Evolutionary conservation across 2,329 filamentous ascomycete genomes (phyloP).

Genomic region (Penicillium sp.): DNA sequence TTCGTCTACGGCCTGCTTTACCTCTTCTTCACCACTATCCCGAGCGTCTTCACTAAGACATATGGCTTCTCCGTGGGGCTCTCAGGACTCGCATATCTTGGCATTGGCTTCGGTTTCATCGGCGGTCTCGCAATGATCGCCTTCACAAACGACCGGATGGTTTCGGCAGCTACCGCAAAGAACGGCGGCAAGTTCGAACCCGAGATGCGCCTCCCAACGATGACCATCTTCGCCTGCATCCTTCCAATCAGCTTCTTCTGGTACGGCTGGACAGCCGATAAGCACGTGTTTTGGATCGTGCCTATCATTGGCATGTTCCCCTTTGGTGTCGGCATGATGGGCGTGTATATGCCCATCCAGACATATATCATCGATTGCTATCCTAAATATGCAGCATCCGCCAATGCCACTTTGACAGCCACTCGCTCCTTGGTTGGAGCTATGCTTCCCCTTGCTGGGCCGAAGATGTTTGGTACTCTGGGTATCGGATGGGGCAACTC

Average conservation of each 20-base stretch:
- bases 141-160: constrained; percentile 30
- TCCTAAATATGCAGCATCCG: constrained; percentile 47
- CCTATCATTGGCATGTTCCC: constrained; percentile 59
- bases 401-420: constrained; percentile 56
- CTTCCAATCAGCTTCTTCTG: constrained; percentile 57
- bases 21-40: constrained; percentile 54
- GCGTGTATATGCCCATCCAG: constrained; percentile 53
- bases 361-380: constrained; percentile 63
- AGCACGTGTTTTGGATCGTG: constrained; percentile 55
- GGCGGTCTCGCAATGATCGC: constrained; percentile 37
- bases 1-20: constrained; percentile 56
- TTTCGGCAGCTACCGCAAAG: constrained; percentile 27
- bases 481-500: constrained; percentile 25
- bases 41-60: constrained; percentile 47
- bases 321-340: constrained; percentile 55
- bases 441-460: constrained; percentile 21
- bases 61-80: constrained; percentile 49
- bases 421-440: constrained; percentile 49
- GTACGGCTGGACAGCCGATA: constrained; percentile 58
- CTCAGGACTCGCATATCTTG: constrained; percentile 50
- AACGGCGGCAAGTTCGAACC: constrained; percentile 44
- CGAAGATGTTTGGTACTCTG: constrained; percentile 14
- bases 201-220: constrained; percentile 53
- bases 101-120: constrained; percentile 46
- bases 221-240: constrained; percentile 54